Evolutionary conservation across 305 asterid species (phyloP), one percentile per base, ranked within the genome.

Genomic region (Plantago lanceolata): DNA sequence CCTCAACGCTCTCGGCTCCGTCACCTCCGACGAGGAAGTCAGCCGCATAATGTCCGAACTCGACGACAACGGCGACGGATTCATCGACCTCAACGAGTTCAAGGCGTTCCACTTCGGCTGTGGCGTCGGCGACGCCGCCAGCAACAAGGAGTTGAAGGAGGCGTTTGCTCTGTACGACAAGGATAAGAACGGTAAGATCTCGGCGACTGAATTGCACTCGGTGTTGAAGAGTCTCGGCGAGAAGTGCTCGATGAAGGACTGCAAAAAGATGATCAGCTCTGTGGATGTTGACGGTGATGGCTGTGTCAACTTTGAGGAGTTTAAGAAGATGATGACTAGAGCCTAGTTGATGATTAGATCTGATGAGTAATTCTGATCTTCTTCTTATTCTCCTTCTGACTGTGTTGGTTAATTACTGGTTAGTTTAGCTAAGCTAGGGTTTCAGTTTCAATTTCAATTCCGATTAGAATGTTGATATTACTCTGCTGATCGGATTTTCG

Each of bases 201-300:
- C 94, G 8, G 91, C 79, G 57, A 59, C 19, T 8, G 96, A 88
- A 74, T 60, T 88, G 76, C 84, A 80, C 75, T 52, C 78, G 57
- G 85, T 83, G 57, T 75, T 88, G 67, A 71, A 70, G 63, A 74
- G 78, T 14, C 78, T 85, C 45, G 90, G 94, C 6, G 94, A 83
- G 73, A 85, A 85, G 73, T 79, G 87, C 57, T 71, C 91, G 70
- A 53, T 80, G 31, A 82, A 78, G 74, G 96, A 88, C 16, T 88
- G 96, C 75, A 71, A 79, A 19, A 74, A 65, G 8, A 88, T 88
- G 96, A 88, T 88, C 66, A 59, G 80, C 57, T 70, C 82, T 67
- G 94, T 85, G 64, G 96, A 88, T 63, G 96, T 80, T 7, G 94
- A 88, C 68, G 94, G 96, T 63, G 96, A 88, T 64, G 94, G 94